Base-by-base conservation (phyloP, 2,329 filamentous ascomycete genomes). In the Ophiostoma himal-ulmi region DNA sequence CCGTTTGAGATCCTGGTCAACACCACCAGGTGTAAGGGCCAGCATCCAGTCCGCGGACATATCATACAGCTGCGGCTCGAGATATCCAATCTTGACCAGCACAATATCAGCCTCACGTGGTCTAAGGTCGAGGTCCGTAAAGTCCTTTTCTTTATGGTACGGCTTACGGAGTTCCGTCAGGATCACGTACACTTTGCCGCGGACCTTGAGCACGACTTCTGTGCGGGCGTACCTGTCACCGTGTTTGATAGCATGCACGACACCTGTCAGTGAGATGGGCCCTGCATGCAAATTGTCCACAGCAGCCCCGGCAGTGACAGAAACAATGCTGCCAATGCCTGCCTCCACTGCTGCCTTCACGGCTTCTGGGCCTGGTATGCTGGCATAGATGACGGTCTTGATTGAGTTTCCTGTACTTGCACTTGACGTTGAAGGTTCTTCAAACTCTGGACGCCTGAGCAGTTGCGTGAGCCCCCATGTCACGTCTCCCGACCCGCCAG, bases 1-100 rank as follows among this genome's bases (percentile, higher is more conserved):
- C 13, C 83, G 77, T 70, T 78, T 74, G 14, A 86, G 75, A 71
- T 86, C 81, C 74, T 86, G 84, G 73, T 86, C 83, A 11, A 86
- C 84, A 10, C 83, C 84, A 0, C 83, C 84, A 0, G 84, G 83
- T 0, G 84, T 86, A 20, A 86, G 77, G 0, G 78, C 84, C 1
- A 86, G 78, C 81, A 85, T 85, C 84, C 84, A 86, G 69, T 82
- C 83, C 8, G 78, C 78, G 0, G 83, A 81, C 83, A 86, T 86
- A 68, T 81, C 80, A 71, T 84, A 85, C 5, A 86, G 76, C 74
- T 86, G 81, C 3, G 84, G 84, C 74, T 86, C 84, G 1, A 86
- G 76, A 70, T 86, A 86, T 20, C 84, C 84, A 64, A 86, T 86
- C 75, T 86, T 86, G 34, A 86, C 83, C 62, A 86, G 81, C 0